Conservation (phyloP, 164 flowering plant species). For the Magnolia sinica region DNA sequence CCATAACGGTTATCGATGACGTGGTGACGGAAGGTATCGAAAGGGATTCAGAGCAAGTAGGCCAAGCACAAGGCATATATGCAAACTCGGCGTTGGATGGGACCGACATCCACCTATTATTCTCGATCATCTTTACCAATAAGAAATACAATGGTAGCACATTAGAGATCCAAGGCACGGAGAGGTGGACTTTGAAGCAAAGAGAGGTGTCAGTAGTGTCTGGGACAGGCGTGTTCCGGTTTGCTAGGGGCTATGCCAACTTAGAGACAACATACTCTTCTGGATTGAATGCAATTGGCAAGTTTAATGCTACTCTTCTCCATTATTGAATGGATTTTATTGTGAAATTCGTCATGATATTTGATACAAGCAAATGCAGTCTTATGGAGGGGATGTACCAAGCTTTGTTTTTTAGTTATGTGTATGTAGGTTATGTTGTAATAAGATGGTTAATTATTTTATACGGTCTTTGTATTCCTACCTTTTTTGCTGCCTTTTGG, state of each 20-base stretch:
- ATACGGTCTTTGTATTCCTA: too few relatives aligned
- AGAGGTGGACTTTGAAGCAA: neutral
- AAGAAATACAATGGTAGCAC: conserved; percentile 15
- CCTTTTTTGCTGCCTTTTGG: too few relatives aligned
- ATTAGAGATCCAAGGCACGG: conserved; percentile 13
- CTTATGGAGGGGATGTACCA: too few relatives aligned
- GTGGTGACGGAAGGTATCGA: conserved; percentile 8
- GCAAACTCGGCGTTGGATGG: neutral
- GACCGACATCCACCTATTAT: neutral
- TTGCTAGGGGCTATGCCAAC: conserved; percentile 7
- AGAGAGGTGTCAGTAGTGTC: conserved; percentile 14
- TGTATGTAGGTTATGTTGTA: too few relatives aligned
- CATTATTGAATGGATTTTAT: neutral
- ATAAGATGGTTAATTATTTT: too few relatives aligned
- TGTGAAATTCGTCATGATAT: too few relatives aligned
- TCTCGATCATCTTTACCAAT: conserved; percentile 8
- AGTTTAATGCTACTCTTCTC: conserved; percentile 9
- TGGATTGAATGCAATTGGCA: neutral
- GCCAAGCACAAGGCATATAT: conserved; percentile 15
- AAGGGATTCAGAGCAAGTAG: conserved; percentile 4
- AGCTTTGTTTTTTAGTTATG: too few relatives aligned
- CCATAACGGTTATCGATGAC: conserved; percentile 6
- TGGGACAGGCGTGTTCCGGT: conserved; percentile 13
- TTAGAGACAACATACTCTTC: neutral
- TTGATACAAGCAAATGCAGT: too few relatives aligned